These are phyloP conservation scores for Mycena rebaudengoi DNA, from an alignment of 768 basidiomycete genomes.

Conservation along the genomic window DNA sequence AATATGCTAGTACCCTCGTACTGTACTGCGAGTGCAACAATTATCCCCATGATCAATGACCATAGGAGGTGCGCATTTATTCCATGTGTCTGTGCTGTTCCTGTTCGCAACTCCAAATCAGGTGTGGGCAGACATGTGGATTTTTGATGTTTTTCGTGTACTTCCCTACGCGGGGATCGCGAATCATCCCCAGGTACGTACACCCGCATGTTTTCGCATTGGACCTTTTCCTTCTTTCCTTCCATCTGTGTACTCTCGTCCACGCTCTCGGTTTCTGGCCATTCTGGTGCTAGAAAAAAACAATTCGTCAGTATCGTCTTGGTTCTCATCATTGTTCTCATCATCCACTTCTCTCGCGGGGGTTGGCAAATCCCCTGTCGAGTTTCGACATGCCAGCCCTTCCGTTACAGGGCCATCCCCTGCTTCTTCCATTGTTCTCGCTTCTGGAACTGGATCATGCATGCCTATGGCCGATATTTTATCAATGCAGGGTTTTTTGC, in stretches of 20 bases:
- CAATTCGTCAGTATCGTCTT: not conserved
- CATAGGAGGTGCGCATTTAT: too few relatives aligned
- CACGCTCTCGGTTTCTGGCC: not conserved
- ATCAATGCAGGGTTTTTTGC: not conserved
- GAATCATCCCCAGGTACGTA: not conserved
- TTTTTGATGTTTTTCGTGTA: not conserved
- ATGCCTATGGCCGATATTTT: too few relatives aligned
- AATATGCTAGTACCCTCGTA: not conserved
- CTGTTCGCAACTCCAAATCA: not conserved
- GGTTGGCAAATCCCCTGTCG: not conserved
- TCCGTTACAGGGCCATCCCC: too few relatives aligned
- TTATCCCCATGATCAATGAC: not conserved
- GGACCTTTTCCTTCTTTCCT: not conserved
- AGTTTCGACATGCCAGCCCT: not conserved
- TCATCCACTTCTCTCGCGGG: not conserved
- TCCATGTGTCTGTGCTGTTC: not conserved
- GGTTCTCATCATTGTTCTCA: not conserved
- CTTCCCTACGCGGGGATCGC: not conserved
- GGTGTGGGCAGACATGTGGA: not conserved
- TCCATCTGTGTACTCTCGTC: not conserved
- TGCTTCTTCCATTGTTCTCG: not conserved
- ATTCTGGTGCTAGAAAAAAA: not conserved
- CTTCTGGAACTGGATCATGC: too few relatives aligned
- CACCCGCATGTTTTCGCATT: not conserved
- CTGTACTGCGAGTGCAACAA: not conserved